Evolutionary conservation across 306 rosid genomes (phyloP), one percentile per base, ranked within the genome.

Genomic region (Fragaria vesca): DNA sequence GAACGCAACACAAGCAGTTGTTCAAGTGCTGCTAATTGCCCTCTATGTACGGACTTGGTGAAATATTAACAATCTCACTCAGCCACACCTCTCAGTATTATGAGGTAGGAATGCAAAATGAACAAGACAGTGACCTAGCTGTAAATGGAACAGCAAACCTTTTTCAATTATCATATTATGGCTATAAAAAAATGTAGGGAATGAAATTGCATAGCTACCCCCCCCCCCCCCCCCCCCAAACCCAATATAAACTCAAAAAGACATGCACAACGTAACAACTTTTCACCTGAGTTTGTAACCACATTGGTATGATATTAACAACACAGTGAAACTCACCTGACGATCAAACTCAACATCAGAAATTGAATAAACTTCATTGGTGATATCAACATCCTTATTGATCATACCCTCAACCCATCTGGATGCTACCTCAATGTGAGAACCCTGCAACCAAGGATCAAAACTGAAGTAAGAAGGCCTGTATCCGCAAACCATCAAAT

Each of bases 391-490:
- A 81, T 96, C 94, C 87, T 91, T 91, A 45, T 18, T 77, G 77
- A 91, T 60, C 73, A 93, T 85, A 76, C 99, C 99, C 58, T 96
- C 91, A 85, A 83, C 80, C 99, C 98, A 96, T 79, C 90, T 84
- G 30, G 83, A 81, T 66, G 89, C 93, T 61, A 76, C 78, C 78
- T 65, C 79, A 68, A 73, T 77, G 73, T 78, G 78, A 81, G 86
- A 79, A 34, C 86, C 97, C 99, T 91, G 85, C 77, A 71, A 73
- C 45, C 60, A 72, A 62, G 34, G 60, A 34, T 71, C 46, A 55
- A 72, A 30, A 65, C 38, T 76, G 42, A 61, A 38, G 69, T 83
- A 69, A 81, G 78, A 69, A 52, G 74, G 71, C 60, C 73, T 72
- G 24, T 45, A 20, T 60, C 58, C 55, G 60, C 40, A 57, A 66